A percentile compares a stretch with the other conserved stretches of the same genome.
Evolutionary conservation across 1,284 basidiomycete species (phyloP).

Genomic region (Fomitopsis betulina): DNA sequence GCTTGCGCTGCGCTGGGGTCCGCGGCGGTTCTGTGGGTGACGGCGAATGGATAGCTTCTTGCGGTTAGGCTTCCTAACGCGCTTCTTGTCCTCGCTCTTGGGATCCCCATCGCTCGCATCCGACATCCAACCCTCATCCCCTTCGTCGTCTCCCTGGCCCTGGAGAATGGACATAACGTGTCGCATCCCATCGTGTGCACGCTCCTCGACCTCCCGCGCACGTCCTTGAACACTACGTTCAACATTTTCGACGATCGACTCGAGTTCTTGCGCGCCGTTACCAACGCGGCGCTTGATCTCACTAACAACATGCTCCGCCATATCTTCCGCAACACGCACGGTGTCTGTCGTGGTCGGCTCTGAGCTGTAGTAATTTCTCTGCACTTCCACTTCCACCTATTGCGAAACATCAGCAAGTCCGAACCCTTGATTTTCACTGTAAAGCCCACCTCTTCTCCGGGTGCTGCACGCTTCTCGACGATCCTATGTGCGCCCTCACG

Average conservation of each 20-base stretch:
- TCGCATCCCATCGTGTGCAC: constrained; percentile 18
- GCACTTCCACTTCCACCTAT: constrained; percentile 61
- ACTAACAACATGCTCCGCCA: constrained; percentile 22
- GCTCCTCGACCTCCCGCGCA: constrained; percentile 15
- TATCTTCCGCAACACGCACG: constrained; percentile 22
- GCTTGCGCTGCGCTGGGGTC: constrained; percentile 15
- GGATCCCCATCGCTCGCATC: constrained; percentile 28
- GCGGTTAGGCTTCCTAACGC: constrained; percentile 17
- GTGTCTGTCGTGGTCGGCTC: constrained; percentile 21
- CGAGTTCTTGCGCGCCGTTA: constrained; percentile 27
- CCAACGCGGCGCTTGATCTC: constrained; percentile 25
- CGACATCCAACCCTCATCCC: constrained; percentile 42
- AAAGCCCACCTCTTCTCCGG: constrained; percentile 59
- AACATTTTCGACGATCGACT: constrained; percentile 30
- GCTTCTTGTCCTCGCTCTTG: constrained; percentile 4
- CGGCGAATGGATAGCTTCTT: constrained; percentile 23
- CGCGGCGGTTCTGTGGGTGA: constrained; percentile 16
- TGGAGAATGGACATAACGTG: neutral
- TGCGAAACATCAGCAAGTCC: constrained; percentile 1
- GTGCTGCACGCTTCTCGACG: constrained; percentile 52
- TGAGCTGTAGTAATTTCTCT: constrained; percentile 38
- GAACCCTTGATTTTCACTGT: neutral
- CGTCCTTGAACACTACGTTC: constrained; percentile 19
- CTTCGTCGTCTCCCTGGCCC: constrained; percentile 29
- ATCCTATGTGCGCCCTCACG: constrained; percentile 66